Evolutionary conservation across 1,284 basidiomycete genomes (phyloP).

Genomic region (Microbotryomycetes sp.): DNA sequence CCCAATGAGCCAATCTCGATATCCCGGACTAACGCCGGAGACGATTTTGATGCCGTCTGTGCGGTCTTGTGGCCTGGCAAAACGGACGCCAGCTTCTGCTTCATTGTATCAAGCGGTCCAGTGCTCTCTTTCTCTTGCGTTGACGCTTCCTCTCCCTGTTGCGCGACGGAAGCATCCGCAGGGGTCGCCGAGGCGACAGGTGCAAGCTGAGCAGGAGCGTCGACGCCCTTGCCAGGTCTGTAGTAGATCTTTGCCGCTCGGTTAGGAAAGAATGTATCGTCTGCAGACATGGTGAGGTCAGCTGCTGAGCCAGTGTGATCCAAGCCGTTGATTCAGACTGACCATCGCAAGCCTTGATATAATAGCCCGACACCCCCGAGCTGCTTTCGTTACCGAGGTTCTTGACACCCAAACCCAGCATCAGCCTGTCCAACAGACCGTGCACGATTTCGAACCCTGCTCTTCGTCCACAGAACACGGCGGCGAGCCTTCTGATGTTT

Average conservation of each 20-base stretch:
- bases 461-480: constrained; percentile 84
- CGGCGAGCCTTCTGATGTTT: constrained; percentile 80
- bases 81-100: constrained; percentile 41
- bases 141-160: constrained; percentile 21
- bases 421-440: constrained; percentile 84
- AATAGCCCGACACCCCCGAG: constrained; percentile 68
- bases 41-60: constrained; percentile 28
- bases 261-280: constrained; percentile 88
- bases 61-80: constrained; percentile 37
- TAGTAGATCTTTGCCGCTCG: constrained; percentile 86
- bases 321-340: constrained; percentile 32
- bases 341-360: constrained; percentile 80
- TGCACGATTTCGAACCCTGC: constrained; percentile 97
- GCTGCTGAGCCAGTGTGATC: not conserved
- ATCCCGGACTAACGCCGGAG: constrained; percentile 47
- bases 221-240: constrained; percentile 51
- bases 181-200: constrained; percentile 23
- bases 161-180: constrained; percentile 31
- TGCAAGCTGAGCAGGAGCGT: constrained; percentile 29
- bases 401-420: constrained; percentile 89
- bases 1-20: constrained; percentile 74
- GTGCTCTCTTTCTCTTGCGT: no score
- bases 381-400: constrained; percentile 52
- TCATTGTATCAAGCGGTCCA: constrained; percentile 45
- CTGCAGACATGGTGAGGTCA: constrained; percentile 44